Base-by-base conservation (phyloP, 352 stramenopile genomes). In the Globisporangium okanoganense region DNA sequence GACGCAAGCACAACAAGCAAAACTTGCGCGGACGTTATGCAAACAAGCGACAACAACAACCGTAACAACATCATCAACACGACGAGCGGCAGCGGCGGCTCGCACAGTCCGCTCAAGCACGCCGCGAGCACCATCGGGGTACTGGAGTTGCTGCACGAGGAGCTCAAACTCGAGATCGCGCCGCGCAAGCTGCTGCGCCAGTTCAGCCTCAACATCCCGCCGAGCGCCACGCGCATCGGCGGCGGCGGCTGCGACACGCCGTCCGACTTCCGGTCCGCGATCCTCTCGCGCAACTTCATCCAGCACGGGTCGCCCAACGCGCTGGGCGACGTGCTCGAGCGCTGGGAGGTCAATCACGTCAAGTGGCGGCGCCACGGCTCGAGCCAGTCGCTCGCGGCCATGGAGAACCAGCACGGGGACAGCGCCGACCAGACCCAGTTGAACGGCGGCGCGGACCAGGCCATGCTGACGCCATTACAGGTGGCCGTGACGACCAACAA, bases 151-250 rank as follows among this genome's bases (percentile, higher is more conserved):
- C 65, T 92, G 4, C 79, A 77, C 60, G 82, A 88, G 55, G 82
- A 90, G 57, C 69, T 92, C 24, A 68, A 72, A 35, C 71, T 88
- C 18, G 82, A 92, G 64, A 87, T 92, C 48, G 71, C 73, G 27
- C 80, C 85, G 8, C 75, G 84, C 45, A 81, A 83, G 20, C 60
- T 94, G 24, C 65, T 88, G 61, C 78, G 85, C 2, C 85, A 94
- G 61, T 90, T 87, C 61, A 94, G 82, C 44, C 66, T 94, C 56
- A 92, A 85, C 41, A 83, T 92, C n/a, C 70, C 72, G 3, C 76
- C 79, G 1, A 72, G 65, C 35, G 71, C 69, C 44, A 56, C 47
- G 18, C 58, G 49, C 14, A 22, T 58, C 24, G 27, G 33, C 14
- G n/a, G 33, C 14, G n/a, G 22, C 7, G 24, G 22, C 5, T 33